Base-by-base conservation (phyloP, 2,329 filamentous ascomycete species). In the Phialophora expanda region DNA sequence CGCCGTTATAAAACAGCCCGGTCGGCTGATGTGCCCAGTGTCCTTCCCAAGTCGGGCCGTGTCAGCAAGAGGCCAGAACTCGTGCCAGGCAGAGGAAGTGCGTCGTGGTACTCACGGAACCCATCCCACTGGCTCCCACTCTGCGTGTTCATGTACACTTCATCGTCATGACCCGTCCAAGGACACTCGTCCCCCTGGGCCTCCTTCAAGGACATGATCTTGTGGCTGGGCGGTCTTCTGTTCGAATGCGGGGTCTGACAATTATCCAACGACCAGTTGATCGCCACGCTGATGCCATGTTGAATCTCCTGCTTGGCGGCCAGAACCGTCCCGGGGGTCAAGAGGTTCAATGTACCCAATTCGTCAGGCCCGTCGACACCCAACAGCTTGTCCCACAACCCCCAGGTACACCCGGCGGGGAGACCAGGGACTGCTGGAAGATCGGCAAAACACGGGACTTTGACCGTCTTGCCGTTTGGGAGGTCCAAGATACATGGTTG, bases 371-470 rank as follows among this genome's bases (percentile, higher is more conserved):
- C 70, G 2, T 83, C 84, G 1, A 41, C n/a, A 17, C 48, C 11
- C 32, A 32, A 24, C 61, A 82, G 73, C 56, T 80, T 76, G 55
- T 75, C 78, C 72, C 85, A 78, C 44, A 83, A 77, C 9, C 86
- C 85, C 85, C 85, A 87, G 22, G 86, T 82, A 84, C 86, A 88
- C n/a, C 85, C 84, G 20, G 82, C 76, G 0, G 85, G 86, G 2
- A 84, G 84, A 28, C 81, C 81, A 0, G 80, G 75, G 26, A 86
- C 79, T n/a, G 75, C 68, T n/a, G 84, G 84, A 3, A 87, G 77
- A 56, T 86, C 80, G 56, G 82, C 80, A 53, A 64, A 68, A n/a
- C 30, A 55, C 2, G 59, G 59, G 3, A 63, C 30, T 20, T 62
- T 41, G 24, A 55, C 53, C 24, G 24, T 30, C 8, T 55, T 34